phyloP scores from a whole-genome alignment of 2,329 filamentous ascomycete species.

The Pyrenophora tritici-repentis region DNA sequence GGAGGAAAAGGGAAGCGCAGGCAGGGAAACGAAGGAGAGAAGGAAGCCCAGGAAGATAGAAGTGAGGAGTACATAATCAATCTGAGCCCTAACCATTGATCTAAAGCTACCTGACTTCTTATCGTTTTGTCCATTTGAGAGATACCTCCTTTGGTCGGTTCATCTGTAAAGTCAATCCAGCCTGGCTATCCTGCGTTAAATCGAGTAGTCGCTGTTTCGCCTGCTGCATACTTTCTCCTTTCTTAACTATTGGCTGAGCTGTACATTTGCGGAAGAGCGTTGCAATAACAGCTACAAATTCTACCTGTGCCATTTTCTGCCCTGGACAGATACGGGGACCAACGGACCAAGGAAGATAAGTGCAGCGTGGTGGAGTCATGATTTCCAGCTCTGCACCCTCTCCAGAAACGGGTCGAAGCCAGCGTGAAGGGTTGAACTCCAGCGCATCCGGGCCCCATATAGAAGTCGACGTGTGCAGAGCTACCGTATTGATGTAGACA shows the following conservation, averaged over 20 bases:
- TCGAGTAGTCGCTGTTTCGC: too few species aligned
- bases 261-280: too few species aligned
- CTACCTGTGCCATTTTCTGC: slow-evolving; percentile 44
- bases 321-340: slow-evolving; percentile 40
- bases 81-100: too few species aligned
- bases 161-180: not conserved
- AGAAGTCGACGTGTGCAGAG: slow-evolving; percentile 7
- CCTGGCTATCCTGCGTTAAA: too few species aligned
- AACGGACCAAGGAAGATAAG: slow-evolving; percentile 21
- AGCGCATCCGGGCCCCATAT: slow-evolving; percentile 3
- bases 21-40: slow-evolving; percentile 12
- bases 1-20: slow-evolving; percentile 2
- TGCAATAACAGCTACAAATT: slow-evolving; percentile 40
- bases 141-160: too few species aligned
- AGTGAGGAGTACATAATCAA: slow-evolving; percentile 21
- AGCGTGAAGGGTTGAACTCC: not conserved
- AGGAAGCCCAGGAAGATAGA: slow-evolving; percentile 37
- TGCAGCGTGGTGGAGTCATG: not conserved
- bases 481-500: slow-evolving; percentile 11
- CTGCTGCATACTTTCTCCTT: too few species aligned
- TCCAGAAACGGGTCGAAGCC: not conserved
- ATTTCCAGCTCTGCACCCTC: not conserved
- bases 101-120: too few species aligned
- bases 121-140: too few species aligned
- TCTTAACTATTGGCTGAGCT: too few species aligned